Percentiles rank a stretch among this genome's conserved stretches.
Conservation (phyloP, 345 rosid genomes). For the Populus pruinosa region DNA sequence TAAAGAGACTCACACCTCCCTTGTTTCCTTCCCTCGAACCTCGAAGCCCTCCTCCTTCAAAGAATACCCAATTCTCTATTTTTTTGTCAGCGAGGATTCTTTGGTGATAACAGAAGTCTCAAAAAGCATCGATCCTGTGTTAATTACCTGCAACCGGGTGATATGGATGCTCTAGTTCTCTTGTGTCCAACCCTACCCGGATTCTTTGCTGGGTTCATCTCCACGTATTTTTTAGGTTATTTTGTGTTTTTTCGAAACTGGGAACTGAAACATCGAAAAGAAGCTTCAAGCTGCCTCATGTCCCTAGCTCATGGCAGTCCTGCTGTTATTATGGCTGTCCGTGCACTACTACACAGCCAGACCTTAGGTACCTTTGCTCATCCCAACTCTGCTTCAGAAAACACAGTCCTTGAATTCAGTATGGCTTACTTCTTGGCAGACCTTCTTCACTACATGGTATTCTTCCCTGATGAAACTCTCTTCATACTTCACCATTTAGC, state of each 20-base stretch:
- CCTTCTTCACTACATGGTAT: constrained; percentile 63
- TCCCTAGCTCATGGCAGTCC: constrained; percentile 81
- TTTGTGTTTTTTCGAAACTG: constrained; percentile 53
- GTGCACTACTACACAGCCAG: constrained; percentile 31
- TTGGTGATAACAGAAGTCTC: not conserved
- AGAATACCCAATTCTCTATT: not conserved
- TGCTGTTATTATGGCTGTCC: constrained; percentile 49
- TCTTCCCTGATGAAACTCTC: constrained; percentile 58
- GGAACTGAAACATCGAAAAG: constrained; percentile 46
- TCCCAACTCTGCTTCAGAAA: constrained; percentile 47
- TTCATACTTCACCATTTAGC: constrained; percentile 87
- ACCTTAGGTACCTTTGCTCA: constrained; percentile 37
- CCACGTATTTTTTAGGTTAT: constrained; percentile 45
- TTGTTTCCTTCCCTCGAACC: not conserved
- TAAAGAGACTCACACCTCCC: not conserved
- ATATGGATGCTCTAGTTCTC: constrained; percentile 31
- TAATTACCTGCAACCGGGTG: not conserved
- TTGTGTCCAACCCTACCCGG: constrained; percentile 15
- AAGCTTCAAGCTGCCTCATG: constrained; percentile 74
- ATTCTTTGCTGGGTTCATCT: constrained; percentile 46
- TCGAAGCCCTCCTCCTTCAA: not conserved
- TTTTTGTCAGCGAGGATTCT: not conserved
- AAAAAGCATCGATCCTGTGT: not conserved
- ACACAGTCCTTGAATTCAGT: constrained; percentile 69
- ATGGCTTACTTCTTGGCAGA: constrained; percentile 69